These are phyloP conservation scores for Phyllosticta citriasiana DNA, from an alignment of 2,329 filamentous ascomycete genomes.

Conservation along the genomic window DNA sequence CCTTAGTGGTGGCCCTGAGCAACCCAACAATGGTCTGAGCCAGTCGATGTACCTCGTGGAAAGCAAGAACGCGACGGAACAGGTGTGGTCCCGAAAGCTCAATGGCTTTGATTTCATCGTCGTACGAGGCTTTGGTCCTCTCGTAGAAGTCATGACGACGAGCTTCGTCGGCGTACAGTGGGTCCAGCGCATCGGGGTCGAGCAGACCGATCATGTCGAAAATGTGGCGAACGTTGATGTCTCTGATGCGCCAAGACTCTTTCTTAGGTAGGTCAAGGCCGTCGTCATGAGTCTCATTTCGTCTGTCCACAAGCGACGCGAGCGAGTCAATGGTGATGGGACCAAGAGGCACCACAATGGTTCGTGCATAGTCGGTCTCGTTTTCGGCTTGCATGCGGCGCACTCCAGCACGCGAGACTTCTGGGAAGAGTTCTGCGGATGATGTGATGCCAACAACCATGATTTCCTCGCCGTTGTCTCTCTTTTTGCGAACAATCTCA, in stretches of 20 bases:
- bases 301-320: not conserved
- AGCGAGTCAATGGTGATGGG: not conserved
- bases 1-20: constrained; percentile 12
- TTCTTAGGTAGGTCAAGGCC: not conserved
- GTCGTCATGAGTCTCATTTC: not conserved
- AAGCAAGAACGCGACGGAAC: constrained; percentile 44
- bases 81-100: constrained; percentile 15
- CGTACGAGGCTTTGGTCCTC: not conserved
- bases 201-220: constrained; percentile 49
- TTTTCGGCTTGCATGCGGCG: constrained; percentile 35
- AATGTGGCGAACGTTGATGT: constrained; percentile 55
- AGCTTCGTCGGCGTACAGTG: not conserved
- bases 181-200: constrained; percentile 22
- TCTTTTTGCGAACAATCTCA: constrained; percentile 59
- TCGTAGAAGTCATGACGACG: not conserved
- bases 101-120: not conserved
- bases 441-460: constrained; percentile 72
- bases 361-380: constrained; percentile 23
- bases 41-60: constrained; percentile 52
- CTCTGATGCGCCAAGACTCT: not conserved
- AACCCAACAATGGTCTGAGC: constrained; percentile 43
- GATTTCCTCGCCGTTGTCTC: constrained; percentile 60
- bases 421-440: constrained; percentile 38
- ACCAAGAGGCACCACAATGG: constrained; percentile 18
- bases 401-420: constrained; percentile 34